These are phyloP conservation scores for Tuber microsphaerosporum DNA, from an alignment of 495 filamentous ascomycete species.

Conservation along the genomic window DNA sequence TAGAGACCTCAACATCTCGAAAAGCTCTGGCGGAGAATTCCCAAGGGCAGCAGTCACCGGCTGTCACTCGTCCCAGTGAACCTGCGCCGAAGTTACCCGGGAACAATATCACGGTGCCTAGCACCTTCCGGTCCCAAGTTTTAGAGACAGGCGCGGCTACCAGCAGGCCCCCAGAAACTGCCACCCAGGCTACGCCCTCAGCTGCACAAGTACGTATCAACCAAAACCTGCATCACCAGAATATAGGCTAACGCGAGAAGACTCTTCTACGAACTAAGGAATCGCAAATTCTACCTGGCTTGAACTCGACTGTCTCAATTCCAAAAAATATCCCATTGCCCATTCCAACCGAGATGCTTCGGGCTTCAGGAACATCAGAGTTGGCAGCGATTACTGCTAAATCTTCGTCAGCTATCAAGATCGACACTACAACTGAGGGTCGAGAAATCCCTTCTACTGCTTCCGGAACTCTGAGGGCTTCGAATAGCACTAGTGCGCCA, in stretches of 20 bases:
- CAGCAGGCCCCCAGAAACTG: neutral
- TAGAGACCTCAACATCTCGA: neutral
- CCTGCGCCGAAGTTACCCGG: neutral
- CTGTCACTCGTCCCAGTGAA: neutral
- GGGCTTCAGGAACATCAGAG: neutral
- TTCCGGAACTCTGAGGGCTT: neutral
- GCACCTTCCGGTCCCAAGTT: neutral
- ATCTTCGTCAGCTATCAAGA: neutral
- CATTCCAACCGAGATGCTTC: neutral
- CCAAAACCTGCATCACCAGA: neutral
- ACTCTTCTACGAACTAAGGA: neutral
- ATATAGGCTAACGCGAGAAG: neutral
- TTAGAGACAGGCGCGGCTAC: neutral
- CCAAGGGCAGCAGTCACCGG: neutral
- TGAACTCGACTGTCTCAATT: neutral
- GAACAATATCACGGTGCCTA: neutral
- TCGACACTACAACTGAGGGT: neutral
- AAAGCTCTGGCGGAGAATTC: neutral
- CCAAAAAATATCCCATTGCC: neutral
- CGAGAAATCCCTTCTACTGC: neutral
- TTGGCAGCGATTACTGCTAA: neutral
- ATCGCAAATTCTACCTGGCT: neutral
- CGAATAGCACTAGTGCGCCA: neutral
- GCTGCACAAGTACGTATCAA: neutral
- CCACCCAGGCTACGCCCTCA: neutral